These are phyloP conservation scores for Ogataea neopini DNA, from an alignment of 805 yeast species.

Conservation along the genomic window DNA sequence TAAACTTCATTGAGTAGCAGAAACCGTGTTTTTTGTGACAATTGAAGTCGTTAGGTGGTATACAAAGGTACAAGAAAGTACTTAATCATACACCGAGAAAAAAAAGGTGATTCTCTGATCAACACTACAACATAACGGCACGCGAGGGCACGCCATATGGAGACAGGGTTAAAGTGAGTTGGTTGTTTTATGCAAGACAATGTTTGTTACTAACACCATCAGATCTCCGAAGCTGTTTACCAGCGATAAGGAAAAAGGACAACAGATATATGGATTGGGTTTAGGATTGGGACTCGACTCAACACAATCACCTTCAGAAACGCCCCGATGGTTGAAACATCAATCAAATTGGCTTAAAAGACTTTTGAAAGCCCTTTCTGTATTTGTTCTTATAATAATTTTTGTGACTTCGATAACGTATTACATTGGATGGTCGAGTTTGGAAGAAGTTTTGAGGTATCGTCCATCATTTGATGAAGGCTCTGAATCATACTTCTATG, in stretches of 20 bases:
- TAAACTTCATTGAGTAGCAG: neutral
- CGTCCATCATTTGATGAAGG: constrained; percentile 21
- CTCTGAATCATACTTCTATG: constrained; percentile 33
- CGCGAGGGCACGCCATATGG: constrained; percentile 8
- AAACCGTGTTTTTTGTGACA: neutral
- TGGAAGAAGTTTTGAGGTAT: constrained; percentile 12
- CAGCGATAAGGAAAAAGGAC: constrained; percentile 1
- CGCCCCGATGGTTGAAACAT: neutral
- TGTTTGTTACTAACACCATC: neutral
- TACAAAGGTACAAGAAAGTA: neutral
- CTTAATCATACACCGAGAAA: neutral
- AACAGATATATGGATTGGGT: neutral
- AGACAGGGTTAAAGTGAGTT: constrained; percentile 7
- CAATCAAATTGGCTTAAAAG: neutral
- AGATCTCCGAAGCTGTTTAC: constrained; percentile 21
- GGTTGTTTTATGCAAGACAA: neutral
- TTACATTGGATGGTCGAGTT: neutral
- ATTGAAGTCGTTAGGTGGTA: neutral
- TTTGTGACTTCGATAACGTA: constrained; percentile 1
- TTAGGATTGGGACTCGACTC: neutral
- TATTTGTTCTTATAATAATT: neutral
- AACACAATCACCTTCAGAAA: neutral
- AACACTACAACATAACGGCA: neutral
- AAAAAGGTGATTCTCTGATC: too few relatives aligned
- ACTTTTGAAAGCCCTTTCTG: neutral